These are phyloP conservation scores for Ogataea ramenticola DNA, from an alignment of 805 yeast genomes.

Conservation along the genomic window DNA sequence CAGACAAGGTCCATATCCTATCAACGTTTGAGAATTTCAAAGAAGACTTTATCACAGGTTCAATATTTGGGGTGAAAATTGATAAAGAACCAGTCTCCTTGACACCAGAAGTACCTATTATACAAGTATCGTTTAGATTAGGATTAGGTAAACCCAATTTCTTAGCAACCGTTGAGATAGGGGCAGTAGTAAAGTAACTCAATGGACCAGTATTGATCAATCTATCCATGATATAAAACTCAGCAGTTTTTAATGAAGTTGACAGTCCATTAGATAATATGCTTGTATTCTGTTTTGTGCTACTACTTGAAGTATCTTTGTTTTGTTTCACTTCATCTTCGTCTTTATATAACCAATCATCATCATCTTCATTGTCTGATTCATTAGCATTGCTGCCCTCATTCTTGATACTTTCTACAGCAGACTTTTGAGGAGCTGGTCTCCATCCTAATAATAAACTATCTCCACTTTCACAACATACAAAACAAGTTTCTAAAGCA, in stretches of 20 bases:
- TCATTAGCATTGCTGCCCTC: too few relatives aligned
- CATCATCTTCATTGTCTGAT: conserved; percentile 30
- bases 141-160: conserved; percentile 65
- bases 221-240: conserved; percentile 43
- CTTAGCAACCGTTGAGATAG: conserved; percentile 43
- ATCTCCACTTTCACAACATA: conserved; percentile 57
- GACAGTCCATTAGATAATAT: neutral
- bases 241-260: conserved; percentile 11
- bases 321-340: conserved; percentile 23
- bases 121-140: conserved; percentile 54
- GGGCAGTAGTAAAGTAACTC: conserved; percentile 59
- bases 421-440: conserved; percentile 10
- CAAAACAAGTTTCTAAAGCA: conserved; percentile 40
- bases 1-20: conserved; percentile 64
- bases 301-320: neutral
- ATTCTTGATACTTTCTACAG: too few relatives aligned
- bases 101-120: conserved; percentile 66
- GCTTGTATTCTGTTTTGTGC: too few relatives aligned
- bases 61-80: conserved; percentile 58
- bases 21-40: conserved; percentile 66
- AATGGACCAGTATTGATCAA: conserved; percentile 69
- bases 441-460: conserved; percentile 41
- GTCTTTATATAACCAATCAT: conserved; percentile 31
- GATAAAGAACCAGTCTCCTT: conserved; percentile 48
- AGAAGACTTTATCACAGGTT: conserved; percentile 61